A percentile compares a stretch with the other conserved stretches of the same genome.
These are phyloP conservation scores for Acacia confusa DNA, from an alignment of 306 rosid genomes.

Conservation along the genomic window DNA sequence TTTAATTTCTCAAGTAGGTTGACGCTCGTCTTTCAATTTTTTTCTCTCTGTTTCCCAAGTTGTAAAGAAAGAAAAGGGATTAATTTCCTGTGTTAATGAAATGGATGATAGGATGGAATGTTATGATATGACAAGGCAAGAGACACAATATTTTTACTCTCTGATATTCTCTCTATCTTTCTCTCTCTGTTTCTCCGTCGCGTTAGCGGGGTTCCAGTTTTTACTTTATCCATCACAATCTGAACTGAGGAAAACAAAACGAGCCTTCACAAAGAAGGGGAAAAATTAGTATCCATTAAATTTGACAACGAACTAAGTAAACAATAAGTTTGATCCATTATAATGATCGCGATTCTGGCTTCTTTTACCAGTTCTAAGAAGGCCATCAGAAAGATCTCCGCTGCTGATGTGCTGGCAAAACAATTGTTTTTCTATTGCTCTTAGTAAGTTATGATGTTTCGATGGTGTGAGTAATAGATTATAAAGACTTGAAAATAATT, in stretches of 20 bases:
- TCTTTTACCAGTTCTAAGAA: background rate
- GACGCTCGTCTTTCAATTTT: too few species aligned
- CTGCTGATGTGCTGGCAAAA: background rate
- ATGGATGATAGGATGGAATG: background rate
- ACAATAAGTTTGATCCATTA: background rate
- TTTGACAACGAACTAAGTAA: background rate
- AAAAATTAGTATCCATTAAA: background rate
- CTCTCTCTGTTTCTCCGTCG: background rate
- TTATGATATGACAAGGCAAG: background rate
- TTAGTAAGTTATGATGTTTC: too few species aligned
- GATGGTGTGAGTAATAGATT: too few species aligned
- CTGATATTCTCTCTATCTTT: background rate
- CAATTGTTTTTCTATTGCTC: background rate
- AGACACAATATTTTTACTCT: background rate
- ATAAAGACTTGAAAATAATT: too few species aligned
- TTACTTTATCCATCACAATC: background rate
- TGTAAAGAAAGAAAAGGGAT: background rate
- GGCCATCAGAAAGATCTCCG: background rate
- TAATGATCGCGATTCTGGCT: background rate
- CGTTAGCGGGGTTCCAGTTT: background rate
- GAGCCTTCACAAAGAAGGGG: background rate
- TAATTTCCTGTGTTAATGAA: background rate
- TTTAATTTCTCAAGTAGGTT: too few species aligned
- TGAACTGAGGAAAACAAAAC: background rate
- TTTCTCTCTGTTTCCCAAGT: background rate